Conservation (phyloP, 192 early-diverging fungal species). For the Linnemannia hyalina region DNA sequence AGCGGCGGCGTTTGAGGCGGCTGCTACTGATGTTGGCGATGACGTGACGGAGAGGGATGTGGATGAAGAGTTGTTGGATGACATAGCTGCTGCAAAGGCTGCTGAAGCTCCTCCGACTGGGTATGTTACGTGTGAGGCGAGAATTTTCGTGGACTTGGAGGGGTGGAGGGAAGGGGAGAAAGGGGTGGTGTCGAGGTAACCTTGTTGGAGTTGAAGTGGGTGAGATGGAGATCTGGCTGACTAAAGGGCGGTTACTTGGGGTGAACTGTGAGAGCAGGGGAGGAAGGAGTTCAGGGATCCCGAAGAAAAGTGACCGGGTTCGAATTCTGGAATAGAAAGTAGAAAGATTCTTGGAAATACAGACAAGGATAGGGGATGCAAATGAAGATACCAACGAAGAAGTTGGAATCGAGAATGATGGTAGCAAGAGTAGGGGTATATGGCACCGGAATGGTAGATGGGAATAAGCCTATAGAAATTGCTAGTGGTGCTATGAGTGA, state of each 20-base stretch:
- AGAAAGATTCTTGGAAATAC: not conserved
- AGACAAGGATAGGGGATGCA: not conserved
- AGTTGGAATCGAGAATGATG: not conserved
- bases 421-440: not conserved
- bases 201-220: not conserved
- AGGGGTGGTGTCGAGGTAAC: not conserved
- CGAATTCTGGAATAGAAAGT: not conserved
- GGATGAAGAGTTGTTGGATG: slow-evolving; percentile 13
- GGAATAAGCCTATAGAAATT: not conserved
- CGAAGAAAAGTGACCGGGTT: not conserved
- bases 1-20: slow-evolving; percentile 1
- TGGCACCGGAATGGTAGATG: not conserved
- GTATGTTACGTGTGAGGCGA: slow-evolving; percentile 9
- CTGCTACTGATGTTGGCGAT: not conserved
- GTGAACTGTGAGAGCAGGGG: slow-evolving; percentile 2
- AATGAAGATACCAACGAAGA: not conserved
- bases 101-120: slow-evolving; percentile 5
- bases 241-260: slow-evolving; percentile 43
- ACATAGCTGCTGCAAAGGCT: slow-evolving; percentile 4
- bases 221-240: not conserved
- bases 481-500: not conserved
- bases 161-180: not conserved
- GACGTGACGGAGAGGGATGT: not conserved
- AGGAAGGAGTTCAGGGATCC: not conserved
- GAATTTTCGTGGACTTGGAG: slow-evolving; percentile 13